Evolutionary conservation across 2,329 filamentous ascomycete genomes (phyloP).

Genomic region (Colletotrichum musae): DNA sequence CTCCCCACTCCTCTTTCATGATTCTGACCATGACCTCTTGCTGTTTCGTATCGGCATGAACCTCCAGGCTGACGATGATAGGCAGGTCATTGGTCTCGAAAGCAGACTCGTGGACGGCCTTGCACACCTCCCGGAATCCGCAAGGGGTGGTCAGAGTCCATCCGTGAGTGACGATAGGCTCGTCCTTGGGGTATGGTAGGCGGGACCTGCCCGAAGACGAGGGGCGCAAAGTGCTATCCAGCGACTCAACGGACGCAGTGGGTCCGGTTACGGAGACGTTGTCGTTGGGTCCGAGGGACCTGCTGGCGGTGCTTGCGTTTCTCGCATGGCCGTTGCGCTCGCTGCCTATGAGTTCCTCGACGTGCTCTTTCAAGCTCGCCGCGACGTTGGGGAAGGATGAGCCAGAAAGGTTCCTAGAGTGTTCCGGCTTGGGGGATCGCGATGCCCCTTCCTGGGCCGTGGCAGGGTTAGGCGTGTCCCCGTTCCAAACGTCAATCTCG

Average conservation of each 20-base stretch:
- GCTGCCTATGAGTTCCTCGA: slow-evolving; percentile 47
- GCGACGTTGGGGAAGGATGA: slow-evolving; percentile 62
- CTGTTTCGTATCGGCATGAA: slow-evolving; percentile 86
- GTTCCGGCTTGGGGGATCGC: slow-evolving; percentile 58
- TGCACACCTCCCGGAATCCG: slow-evolving; percentile 88
- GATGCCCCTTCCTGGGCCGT: slow-evolving; percentile 49
- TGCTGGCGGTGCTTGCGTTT: slow-evolving; percentile 56
- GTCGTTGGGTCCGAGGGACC: slow-evolving; percentile 44
- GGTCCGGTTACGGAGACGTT: slow-evolving; percentile 49
- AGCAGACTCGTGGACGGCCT: slow-evolving; percentile 82
- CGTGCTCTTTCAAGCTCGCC: slow-evolving; percentile 55
- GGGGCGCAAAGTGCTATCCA: slow-evolving; percentile 25
- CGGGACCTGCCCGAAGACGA: slow-evolving; percentile 47
- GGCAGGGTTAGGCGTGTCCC: slow-evolving; percentile 59
- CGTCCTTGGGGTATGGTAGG: slow-evolving; percentile 60
- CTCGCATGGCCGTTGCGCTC: slow-evolving; percentile 52
- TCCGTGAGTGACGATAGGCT: slow-evolving; percentile 86
- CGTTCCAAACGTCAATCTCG: slow-evolving; percentile 96
- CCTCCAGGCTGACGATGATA: slow-evolving; percentile 92
- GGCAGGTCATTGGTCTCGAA: slow-evolving; percentile 84
- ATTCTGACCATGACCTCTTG: slow-evolving; percentile 95
- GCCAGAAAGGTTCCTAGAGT: slow-evolving; percentile 63
- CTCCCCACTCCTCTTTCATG: slow-evolving; percentile 90
- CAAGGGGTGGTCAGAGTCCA: slow-evolving; percentile 90
- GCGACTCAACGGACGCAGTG: slow-evolving; percentile 51